Base-by-base conservation (phyloP, 1,139 yeast genomes). In the Candida sp. region DNA sequence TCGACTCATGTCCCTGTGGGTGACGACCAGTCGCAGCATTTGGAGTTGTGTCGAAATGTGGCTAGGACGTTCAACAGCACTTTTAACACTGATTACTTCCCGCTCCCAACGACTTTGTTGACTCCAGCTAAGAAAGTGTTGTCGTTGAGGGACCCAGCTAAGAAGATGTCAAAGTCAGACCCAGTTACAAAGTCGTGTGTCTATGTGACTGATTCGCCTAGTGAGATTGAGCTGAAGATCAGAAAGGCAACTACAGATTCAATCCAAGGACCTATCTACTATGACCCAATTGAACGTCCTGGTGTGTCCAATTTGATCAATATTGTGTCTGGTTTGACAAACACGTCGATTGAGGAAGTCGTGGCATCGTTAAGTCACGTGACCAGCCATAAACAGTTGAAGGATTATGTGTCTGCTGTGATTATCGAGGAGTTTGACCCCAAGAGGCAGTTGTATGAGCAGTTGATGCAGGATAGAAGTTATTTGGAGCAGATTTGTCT, bases 1-100 rank as follows among this genome's bases (percentile, higher is more conserved):
- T 81, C 98, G 0, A 90, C 96, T 2, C 92, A 88, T 63, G 98
- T 94, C 0, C 99, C 99, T 0, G 98, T 94, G 0, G 99, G 99
- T 2, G 96, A 90, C 54, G 99, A 94, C 64, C 99, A 96, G 67
- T 69, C 86, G 2, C 99, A 96, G 68, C 99, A 94, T 70, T 72
- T 94, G 51, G 99, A 94, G 66, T 76, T 96, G 33, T 83, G 96
- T 6, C 79, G 99, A 51, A 81, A 81, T 48, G 68, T 94, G 25
- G 96, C 96, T 1, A 70, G 79, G 25, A 70, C 81, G 1, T 92
- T 92, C 72, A 94, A 94, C 62, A 73, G 68, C 71, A 69, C 64
- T 63, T 69, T 70, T 55, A 63, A 58, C 50, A 63, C 53, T 58
- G 71, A 55, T 3, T 76, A 68, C 46, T 90, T 92, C 66, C 85